phyloP scores from a whole-genome alignment of 768 basidiomycete genomes.

The Pulveroboletus ravenelii region DNA sequence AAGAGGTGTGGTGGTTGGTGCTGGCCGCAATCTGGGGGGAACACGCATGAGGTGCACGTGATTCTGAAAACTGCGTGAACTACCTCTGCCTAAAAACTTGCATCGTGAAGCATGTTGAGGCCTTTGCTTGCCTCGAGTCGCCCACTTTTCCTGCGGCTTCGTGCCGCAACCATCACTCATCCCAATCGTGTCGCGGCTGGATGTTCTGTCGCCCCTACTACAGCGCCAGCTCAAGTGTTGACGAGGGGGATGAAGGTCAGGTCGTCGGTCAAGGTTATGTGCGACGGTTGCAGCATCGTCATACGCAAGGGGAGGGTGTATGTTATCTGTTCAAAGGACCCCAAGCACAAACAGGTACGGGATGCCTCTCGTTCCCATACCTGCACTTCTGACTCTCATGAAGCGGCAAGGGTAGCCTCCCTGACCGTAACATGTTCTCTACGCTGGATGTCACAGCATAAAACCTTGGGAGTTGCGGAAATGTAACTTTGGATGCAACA shows the following conservation, averaged over 20 bases:
- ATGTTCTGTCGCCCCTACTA: conserved; percentile 7
- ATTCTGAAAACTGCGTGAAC: background rate
- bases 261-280: conserved; percentile 90
- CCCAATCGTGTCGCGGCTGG: conserved; percentile 31
- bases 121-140: conserved; percentile 59
- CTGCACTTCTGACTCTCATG: conserved; percentile 12
- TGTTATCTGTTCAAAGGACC: conserved; percentile 88
- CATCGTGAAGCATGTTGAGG: conserved; percentile 44
- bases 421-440: background rate
- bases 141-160: conserved; percentile 53
- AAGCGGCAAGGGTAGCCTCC: conserved; percentile 62
- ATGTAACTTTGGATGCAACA: conserved; percentile 1
- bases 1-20: background rate
- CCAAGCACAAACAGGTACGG: conserved; percentile 94
- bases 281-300: conserved; percentile 89
- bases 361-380: background rate
- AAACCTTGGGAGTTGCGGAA: background rate
- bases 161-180: conserved; percentile 35
- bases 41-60: too few relatives aligned
- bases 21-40: background rate
- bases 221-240: conserved; percentile 31
- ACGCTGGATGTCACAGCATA: background rate
- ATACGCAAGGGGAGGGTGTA: conserved; percentile 87
- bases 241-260: conserved; percentile 94
- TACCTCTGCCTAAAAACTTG: background rate